A percentile compares a stretch with the other conserved stretches of the same genome.
Conservation (phyloP, 1,284 basidiomycete genomes). For the Sporisorium scitamineum region DNA sequence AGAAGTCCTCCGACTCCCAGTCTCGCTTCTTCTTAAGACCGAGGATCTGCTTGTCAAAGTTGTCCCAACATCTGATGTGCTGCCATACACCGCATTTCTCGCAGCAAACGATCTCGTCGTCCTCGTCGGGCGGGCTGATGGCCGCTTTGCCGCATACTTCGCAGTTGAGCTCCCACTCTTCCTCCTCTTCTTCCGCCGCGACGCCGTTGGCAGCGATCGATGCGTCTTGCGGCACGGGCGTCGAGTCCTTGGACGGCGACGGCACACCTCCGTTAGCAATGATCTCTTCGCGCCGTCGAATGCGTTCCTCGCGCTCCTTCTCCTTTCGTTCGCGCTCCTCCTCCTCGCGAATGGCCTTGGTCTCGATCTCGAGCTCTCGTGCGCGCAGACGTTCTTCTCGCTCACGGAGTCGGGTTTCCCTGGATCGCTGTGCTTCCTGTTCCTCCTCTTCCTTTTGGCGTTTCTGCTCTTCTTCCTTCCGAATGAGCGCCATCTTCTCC, state of each 20-base stretch:
- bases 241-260: slow-evolving; percentile 41
- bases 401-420: slow-evolving; percentile 70
- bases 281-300: slow-evolving; percentile 74
- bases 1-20: slow-evolving; percentile 61
- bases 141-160: slow-evolving; percentile 81
- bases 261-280: slow-evolving; percentile 71
- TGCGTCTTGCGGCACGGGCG: slow-evolving; percentile 23
- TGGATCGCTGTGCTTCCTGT: slow-evolving; percentile 70
- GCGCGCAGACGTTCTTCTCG: slow-evolving; percentile 70
- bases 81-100: slow-evolving; percentile 81
- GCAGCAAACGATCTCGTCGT: slow-evolving; percentile 81
- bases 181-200: slow-evolving; percentile 67
- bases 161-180: slow-evolving; percentile 85
- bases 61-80: slow-evolving; percentile 68
- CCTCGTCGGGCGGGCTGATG: slow-evolving; percentile 77
- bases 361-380: slow-evolving; percentile 67
- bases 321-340: slow-evolving; percentile 55
- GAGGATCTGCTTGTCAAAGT: slow-evolving; percentile 55
- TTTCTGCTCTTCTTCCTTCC: slow-evolving; percentile 75
- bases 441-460: slow-evolving; percentile 70
- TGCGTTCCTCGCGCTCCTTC: slow-evolving; percentile 72
- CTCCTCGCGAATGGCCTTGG: slow-evolving; percentile 55
- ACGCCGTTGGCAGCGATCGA: slow-evolving; percentile 6
- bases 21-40: slow-evolving; percentile 46
- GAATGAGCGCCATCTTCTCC: slow-evolving; percentile 71